Percentiles rank a stretch among this genome's conserved stretches.
These are phyloP conservation scores for Phytopythium ostracodes DNA, from an alignment of 352 stramenopile genomes.

Conservation along the genomic window DNA sequence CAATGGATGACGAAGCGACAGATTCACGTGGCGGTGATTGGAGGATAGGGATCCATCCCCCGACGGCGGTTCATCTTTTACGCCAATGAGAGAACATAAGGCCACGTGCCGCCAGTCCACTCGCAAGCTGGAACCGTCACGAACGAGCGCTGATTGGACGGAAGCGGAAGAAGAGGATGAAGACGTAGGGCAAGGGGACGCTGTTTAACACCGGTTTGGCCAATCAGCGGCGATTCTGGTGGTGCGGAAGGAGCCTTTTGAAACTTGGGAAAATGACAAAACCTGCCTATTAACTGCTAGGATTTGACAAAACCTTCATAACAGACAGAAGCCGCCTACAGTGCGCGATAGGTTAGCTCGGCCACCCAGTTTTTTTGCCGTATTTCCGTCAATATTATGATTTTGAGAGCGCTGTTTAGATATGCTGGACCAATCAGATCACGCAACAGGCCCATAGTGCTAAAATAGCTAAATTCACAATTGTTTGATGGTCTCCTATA, in stretches of 20 bases:
- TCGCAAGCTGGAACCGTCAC: neutral
- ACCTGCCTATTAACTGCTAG: too few species aligned
- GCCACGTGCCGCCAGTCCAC: conserved; percentile 18
- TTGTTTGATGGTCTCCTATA: too few species aligned
- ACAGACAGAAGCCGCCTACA: too few species aligned
- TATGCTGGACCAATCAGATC: too few species aligned
- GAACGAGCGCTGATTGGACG: neutral
- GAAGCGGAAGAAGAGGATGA: neutral
- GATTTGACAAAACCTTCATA: too few species aligned
- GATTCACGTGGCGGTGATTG: neutral
- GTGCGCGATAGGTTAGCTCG: too few species aligned
- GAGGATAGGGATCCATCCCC: neutral
- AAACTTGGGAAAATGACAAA: too few species aligned
- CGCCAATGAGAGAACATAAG: conserved; percentile 6
- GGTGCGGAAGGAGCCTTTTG: neutral
- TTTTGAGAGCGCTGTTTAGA: too few species aligned
- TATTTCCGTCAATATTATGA: too few species aligned
- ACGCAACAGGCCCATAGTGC: too few species aligned
- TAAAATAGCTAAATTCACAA: too few species aligned
- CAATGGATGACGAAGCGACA: neutral
- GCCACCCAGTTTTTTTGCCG: too few species aligned
- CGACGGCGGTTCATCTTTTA: neutral
- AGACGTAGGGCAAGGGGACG: neutral
- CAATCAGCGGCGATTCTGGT: conserved; percentile 8
- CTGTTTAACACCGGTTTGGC: conserved; percentile 7